Evolutionary conservation across 176 grass and related monocot species (phyloP), one percentile per base, ranked within the genome.

Genomic region (Zoysia japonica): DNA sequence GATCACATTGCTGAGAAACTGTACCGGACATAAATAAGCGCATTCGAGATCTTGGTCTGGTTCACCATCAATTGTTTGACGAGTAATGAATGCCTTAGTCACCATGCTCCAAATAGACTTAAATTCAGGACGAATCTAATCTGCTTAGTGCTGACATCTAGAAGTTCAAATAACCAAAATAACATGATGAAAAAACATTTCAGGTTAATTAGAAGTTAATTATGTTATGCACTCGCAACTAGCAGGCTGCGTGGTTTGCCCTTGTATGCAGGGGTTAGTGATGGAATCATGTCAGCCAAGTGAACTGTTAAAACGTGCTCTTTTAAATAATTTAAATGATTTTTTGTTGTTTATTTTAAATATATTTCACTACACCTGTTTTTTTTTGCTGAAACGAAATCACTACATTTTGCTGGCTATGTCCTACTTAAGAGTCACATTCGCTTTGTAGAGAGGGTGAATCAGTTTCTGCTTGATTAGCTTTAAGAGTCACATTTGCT

Each of bases 251-350:
- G 68, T 83, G 39, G 4, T 55, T 14, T 19, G 57, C 75, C 12
- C 15, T 60, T 5, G 8, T 70, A 8, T 70, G 5, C 45, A 51
- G n/a, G 65, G 20, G 20, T 54, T 9, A 39, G 49, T 46, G 15
- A 78, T 64, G 59, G 47, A 78, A 78, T 85, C 67, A 55, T 45
- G 57, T 8, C 46, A 78, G 38, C 15, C 67, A 71, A 3, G 47
- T 46, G 19, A 28, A 72, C 74, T 71, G 62, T 7, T 48, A 5
- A 28, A 28, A 28, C 53, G 41, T 61, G 14, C 2, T 52, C 15
- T 15, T 37, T 35, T 54, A 16, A 64, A 50, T 43, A 68, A 43
- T 50, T 39, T 3, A 74, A 12, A 64, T 38, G 17, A 17, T 2
- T 57, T 57, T 1, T 19, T 3, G 1, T 19, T 19, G 2, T 57